Percentiles rank a stretch among this genome's conserved stretches.
phyloP scores from a whole-genome alignment of 495 filamentous ascomycete species.

The Podospora comata region DNA sequence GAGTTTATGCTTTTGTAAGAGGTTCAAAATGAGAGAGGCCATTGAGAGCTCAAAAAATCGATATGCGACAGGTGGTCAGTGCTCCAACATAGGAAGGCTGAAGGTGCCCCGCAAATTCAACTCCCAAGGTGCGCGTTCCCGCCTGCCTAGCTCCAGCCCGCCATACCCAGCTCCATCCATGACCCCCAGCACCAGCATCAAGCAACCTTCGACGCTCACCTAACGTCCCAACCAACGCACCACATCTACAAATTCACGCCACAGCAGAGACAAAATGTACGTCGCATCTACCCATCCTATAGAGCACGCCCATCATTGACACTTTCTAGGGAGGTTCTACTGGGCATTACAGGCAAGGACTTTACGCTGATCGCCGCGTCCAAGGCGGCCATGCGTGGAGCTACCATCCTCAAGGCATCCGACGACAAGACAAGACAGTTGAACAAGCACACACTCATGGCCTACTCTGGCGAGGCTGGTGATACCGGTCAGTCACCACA shows the following conservation, averaged over 20 bases:
- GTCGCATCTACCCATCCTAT: slow-evolving; percentile 4
- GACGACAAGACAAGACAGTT: slow-evolving; percentile 94
- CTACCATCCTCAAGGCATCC: slow-evolving; percentile 89
- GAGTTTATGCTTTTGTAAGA: not conserved
- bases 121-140: slow-evolving; percentile 9
- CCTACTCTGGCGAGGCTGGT: slow-evolving; percentile 93
- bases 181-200: slow-evolving; percentile 8
- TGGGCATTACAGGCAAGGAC: slow-evolving; percentile 98
- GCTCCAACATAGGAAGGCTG: not conserved
- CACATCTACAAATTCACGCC: slow-evolving; percentile 7
- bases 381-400: slow-evolving; percentile 95
- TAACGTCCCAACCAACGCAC: slow-evolving; percentile 2
- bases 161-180: slow-evolving; percentile 5
- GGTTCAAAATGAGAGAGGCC: not conserved
- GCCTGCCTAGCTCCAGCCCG: slow-evolving; percentile 14
- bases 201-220: not conserved
- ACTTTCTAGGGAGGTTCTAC: slow-evolving; percentile 81
- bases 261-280: slow-evolving; percentile 34
- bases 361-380: slow-evolving; percentile 97
- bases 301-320: not conserved
- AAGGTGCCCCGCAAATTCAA: not conserved
- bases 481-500: slow-evolving; percentile 69
- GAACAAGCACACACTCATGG: slow-evolving; percentile 92
- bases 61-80: not conserved
- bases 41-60: not conserved